Evolutionary conservation across 2,329 filamentous ascomycete species (phyloP).

Genomic region (Epichloe uncinata): DNA sequence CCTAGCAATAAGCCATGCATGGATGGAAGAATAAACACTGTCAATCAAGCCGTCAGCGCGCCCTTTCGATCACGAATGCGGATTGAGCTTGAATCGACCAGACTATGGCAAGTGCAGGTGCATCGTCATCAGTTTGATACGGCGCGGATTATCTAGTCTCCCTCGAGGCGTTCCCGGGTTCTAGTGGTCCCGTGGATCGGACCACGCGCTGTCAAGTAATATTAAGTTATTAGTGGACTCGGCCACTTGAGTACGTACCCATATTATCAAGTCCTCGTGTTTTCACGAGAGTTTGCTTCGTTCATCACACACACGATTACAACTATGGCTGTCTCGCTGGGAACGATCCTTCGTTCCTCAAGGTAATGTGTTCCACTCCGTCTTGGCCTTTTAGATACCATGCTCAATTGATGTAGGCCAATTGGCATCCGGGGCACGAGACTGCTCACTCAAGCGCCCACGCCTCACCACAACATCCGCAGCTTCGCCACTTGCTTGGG

Average conservation of each 20-base stretch:
- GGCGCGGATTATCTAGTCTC: conserved; percentile 8
- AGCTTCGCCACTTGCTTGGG: conserved; percentile 8
- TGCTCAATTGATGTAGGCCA: not conserved
- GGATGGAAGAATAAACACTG: not conserved
- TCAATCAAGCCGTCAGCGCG: not conserved
- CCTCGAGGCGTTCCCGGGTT: not conserved
- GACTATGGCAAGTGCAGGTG: not conserved
- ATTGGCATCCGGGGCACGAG: conserved; percentile 4
- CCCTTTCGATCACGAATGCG: not conserved
- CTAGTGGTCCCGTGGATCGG: no score
- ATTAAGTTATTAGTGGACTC: no score
- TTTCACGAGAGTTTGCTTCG: no score
- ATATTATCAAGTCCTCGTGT: no score
- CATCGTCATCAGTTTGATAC: conserved; percentile 4
- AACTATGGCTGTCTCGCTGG: not conserved
- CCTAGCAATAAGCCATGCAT: not conserved
- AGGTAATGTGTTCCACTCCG: not conserved
- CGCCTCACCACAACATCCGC: not conserved
- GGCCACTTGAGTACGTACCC: not conserved
- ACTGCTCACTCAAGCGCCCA: conserved; percentile 1
- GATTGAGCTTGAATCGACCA: not conserved
- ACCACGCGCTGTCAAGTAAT: no score
- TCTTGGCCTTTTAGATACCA: not conserved
- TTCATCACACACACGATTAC: not conserved
- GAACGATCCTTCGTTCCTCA: not conserved